phyloP scores from a whole-genome alignment of 495 filamentous ascomycete genomes.

The Podospora comata region DNA sequence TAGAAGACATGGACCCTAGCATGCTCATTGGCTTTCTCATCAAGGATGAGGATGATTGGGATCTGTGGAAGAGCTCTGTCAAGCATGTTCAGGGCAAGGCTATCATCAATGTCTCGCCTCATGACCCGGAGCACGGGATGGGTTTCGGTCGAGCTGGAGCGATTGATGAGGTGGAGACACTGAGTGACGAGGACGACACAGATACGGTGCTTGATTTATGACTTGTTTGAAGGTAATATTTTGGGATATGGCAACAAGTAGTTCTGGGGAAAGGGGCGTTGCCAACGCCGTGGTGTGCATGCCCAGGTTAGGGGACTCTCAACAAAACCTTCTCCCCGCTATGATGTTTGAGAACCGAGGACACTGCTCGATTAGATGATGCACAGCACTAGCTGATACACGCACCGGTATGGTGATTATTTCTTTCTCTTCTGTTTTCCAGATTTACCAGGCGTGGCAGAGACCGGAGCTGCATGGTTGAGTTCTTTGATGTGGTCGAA shows the following conservation, averaged over 20 bases:
- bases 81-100: slow-evolving; percentile 70
- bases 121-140: slow-evolving; percentile 55
- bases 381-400: neutral
- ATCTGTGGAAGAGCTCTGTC: slow-evolving; percentile 69
- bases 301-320: neutral
- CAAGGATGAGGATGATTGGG: slow-evolving; percentile 76
- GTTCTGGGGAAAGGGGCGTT: neutral
- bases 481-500: slow-evolving; percentile 70
- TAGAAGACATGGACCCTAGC: slow-evolving; percentile 95
- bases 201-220: slow-evolving; percentile 41
- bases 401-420: slow-evolving; percentile 5
- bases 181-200: slow-evolving; percentile 65
- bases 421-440: slow-evolving; percentile 29
- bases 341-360: neutral
- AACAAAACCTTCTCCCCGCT: neutral
- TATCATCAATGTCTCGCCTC: slow-evolving; percentile 76
- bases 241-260: neutral
- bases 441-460: slow-evolving; percentile 14
- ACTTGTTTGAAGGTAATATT: slow-evolving; percentile 9
- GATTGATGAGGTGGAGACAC: slow-evolving; percentile 83
- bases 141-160: slow-evolving; percentile 63
- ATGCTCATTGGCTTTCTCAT: slow-evolving; percentile 99
- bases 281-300: neutral
- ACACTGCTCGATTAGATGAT: neutral
- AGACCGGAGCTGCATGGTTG: slow-evolving; percentile 29